Conservation (phyloP, 371 early-diverging fungal species). For the Rhizomucor miehei region DNA sequence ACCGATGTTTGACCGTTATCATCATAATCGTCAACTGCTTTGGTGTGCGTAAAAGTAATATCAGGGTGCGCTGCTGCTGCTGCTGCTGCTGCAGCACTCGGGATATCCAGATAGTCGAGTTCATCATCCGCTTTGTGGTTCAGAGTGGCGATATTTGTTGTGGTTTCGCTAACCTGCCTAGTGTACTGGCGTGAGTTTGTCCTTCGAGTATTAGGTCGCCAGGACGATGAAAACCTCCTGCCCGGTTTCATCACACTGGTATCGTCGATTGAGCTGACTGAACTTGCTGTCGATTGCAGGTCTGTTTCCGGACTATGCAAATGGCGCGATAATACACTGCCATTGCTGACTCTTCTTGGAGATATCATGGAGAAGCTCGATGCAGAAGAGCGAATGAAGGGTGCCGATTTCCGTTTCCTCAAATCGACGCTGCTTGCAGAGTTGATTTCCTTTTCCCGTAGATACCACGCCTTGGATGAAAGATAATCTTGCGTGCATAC, state of each 20-base stretch:
- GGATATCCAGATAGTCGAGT: no score
- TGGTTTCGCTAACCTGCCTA: not conserved
- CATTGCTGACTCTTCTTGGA: slow-evolving; percentile 13
- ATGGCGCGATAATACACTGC: slow-evolving; percentile 9
- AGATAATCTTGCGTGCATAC: slow-evolving; percentile 47
- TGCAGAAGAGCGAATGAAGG: slow-evolving; percentile 36
- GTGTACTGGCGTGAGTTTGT: not conserved
- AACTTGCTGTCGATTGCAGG: slow-evolving; percentile 12
- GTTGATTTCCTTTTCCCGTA: slow-evolving; percentile 22
- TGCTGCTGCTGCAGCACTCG: not conserved
- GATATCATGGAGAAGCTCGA: slow-evolving; percentile 39
- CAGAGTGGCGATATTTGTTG: no score
- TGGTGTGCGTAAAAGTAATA: not conserved
- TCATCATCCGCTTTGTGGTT: not conserved
- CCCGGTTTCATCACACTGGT: not conserved
- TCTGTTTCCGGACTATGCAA: not conserved
- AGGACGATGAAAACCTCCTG: not conserved
- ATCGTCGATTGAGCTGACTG: slow-evolving; percentile 9
- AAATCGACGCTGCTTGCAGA: slow-evolving; percentile 4
- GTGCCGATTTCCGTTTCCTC: slow-evolving; percentile 31
- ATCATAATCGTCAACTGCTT: not conserved
- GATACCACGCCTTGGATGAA: slow-evolving; percentile 37
- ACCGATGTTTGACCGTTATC: not conserved
- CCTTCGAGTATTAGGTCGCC: no score
- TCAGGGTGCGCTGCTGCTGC: not conserved